phyloP scores from a whole-genome alignment of 495 filamentous ascomycete genomes.

The Bombardia bombarda region DNA sequence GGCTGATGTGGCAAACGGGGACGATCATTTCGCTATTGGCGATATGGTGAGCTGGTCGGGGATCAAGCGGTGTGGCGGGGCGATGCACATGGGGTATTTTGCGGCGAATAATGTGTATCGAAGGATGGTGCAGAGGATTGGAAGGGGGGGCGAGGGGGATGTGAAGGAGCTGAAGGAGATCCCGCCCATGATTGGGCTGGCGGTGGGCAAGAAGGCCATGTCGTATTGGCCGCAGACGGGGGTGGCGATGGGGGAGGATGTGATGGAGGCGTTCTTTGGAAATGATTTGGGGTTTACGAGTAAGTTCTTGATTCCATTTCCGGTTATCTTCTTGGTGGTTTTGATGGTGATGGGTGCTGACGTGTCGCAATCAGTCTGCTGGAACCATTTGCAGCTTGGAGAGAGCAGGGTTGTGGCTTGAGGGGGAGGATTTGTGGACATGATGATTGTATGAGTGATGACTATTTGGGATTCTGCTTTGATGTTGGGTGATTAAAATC shows the following conservation, averaged over 20 bases:
- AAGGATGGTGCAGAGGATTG: slow-evolving; percentile 36
- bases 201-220: slow-evolving; percentile 56
- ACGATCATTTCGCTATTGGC: slow-evolving; percentile 51
- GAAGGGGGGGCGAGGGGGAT: slow-evolving; percentile 18
- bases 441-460: too few species aligned
- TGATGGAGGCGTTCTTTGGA: slow-evolving; percentile 53
- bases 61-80: slow-evolving; percentile 62
- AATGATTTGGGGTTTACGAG: slow-evolving; percentile 57
- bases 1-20: slow-evolving; percentile 37
- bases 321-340: neutral
- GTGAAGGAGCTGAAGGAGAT: slow-evolving; percentile 37
- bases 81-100: slow-evolving; percentile 58
- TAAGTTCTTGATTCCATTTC: slow-evolving; percentile 20
- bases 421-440: too few species aligned
- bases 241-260: slow-evolving; percentile 46
- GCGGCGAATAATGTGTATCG: slow-evolving; percentile 55
- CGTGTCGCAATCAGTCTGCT: slow-evolving; percentile 35
- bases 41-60: slow-evolving; percentile 53
- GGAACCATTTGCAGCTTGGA: slow-evolving; percentile 46
- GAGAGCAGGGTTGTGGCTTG: slow-evolving; percentile 6
- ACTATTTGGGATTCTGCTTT: neutral
- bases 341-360: neutral
- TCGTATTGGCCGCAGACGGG: slow-evolving; percentile 47
- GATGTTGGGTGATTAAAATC: too few species aligned
- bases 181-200: slow-evolving; percentile 58